phyloP scores from a whole-genome alignment of 331 rosid genomes.

The Spiraea crenata region DNA sequence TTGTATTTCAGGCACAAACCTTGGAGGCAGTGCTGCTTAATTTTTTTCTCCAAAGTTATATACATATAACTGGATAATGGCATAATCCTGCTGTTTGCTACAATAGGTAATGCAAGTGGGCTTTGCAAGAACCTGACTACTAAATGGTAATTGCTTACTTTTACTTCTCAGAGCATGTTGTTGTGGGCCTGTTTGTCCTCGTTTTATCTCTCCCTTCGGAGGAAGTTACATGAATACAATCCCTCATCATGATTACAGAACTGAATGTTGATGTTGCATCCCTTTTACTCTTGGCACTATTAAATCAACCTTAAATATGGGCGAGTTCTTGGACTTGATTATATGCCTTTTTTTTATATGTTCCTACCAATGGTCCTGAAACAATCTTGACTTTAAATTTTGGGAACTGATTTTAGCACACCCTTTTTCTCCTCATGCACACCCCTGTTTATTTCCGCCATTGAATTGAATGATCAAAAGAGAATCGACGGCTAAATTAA shows the following conservation, averaged over 20 bases:
- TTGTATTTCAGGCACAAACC: background rate
- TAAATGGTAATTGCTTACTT: constrained; percentile 4
- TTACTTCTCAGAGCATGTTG: background rate
- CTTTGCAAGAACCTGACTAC: constrained; percentile 7
- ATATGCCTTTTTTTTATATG: background rate
- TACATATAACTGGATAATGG: background rate
- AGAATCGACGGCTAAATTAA: too few relatives aligned
- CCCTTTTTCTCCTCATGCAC: too few relatives aligned
- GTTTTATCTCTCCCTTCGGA: background rate
- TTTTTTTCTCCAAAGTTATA: background rate
- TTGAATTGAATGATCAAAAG: too few relatives aligned
- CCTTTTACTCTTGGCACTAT: background rate
- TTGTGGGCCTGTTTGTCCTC: background rate
- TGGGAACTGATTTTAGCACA: too few relatives aligned
- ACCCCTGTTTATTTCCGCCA: too few relatives aligned
- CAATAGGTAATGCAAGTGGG: background rate
- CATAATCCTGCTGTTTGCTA: background rate
- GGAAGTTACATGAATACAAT: background rate
- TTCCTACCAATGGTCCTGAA: background rate
- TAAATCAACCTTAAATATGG: background rate
- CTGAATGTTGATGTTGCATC: background rate
- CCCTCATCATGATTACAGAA: background rate
- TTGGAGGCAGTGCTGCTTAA: background rate
- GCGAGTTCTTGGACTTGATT: background rate
- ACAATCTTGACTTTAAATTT: background rate